Evolutionary conservation across 108 stramenopile species (phyloP).

Genomic region (Fragilaria radians): DNA sequence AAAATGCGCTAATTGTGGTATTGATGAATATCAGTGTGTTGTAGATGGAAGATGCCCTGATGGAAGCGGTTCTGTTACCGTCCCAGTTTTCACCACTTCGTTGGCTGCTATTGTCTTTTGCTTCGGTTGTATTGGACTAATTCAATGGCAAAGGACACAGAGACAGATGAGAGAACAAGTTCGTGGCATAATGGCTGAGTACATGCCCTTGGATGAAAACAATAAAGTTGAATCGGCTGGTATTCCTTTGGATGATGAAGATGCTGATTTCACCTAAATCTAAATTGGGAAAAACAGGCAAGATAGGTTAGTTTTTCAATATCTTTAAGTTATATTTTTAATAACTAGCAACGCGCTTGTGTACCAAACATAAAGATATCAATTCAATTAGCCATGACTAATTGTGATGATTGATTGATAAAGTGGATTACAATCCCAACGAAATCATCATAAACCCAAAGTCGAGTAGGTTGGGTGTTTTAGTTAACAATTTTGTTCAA

Average conservation of each 20-base stretch:
- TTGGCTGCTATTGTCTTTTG: slow-evolving; percentile 23
- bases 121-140: slow-evolving; percentile 49
- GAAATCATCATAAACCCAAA: too few relatives aligned
- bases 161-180: slow-evolving; percentile 84
- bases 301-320: too few relatives aligned
- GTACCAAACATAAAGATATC: too few relatives aligned
- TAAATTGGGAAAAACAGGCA: too few relatives aligned
- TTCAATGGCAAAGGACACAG: slow-evolving; percentile 68
- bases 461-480: too few relatives aligned
- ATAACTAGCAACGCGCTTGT: too few relatives aligned
- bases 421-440: too few relatives aligned
- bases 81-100: slow-evolving; percentile 15
- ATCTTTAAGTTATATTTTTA: too few relatives aligned
- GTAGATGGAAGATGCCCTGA: slow-evolving; percentile 5
- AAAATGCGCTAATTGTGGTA: slow-evolving; percentile 35
- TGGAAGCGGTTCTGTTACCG: slow-evolving; percentile 21
- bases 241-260: slow-evolving; percentile 2
- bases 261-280: slow-evolving; percentile 1
- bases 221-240: slow-evolving; percentile 7
- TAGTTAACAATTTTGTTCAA: too few relatives aligned
- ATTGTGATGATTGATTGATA: too few relatives aligned
- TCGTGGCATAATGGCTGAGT: slow-evolving; percentile 83
- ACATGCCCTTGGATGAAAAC: slow-evolving; percentile 25
- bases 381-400: too few relatives aligned
- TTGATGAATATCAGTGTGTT: slow-evolving; percentile 36